phyloP scores from a whole-genome alignment of 2,329 filamentous ascomycete species.

The Monosporascus ibericus region DNA sequence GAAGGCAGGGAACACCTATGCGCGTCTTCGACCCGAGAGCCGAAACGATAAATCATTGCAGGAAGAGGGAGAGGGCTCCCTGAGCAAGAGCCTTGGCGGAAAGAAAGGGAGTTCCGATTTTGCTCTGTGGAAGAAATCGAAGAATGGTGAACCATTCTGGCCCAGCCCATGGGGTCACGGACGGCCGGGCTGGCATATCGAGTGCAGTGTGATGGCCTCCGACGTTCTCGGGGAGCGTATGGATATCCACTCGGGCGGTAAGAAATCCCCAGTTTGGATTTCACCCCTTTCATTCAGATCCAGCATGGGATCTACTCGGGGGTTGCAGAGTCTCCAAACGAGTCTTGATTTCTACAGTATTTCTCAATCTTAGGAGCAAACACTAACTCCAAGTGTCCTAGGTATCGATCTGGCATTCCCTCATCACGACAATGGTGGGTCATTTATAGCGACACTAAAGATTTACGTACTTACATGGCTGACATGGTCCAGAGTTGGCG shows the following conservation, averaged over 20 bases:
- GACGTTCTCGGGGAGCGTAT: slow-evolving; percentile 78
- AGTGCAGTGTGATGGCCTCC: slow-evolving; percentile 93
- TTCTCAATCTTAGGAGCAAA: background rate
- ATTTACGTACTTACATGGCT: slow-evolving; percentile 42
- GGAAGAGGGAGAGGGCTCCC: slow-evolving; percentile 83
- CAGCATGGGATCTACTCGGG: background rate
- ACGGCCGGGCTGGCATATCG: slow-evolving; percentile 92
- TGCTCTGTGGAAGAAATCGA: slow-evolving; percentile 88
- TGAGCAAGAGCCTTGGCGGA: slow-evolving; percentile 54
- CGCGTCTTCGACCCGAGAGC: slow-evolving; percentile 78
- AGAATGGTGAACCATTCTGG: slow-evolving; percentile 89
- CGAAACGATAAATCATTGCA: slow-evolving; percentile 75
- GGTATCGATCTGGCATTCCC: slow-evolving; percentile 80
- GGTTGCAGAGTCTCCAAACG: background rate
- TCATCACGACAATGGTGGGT: slow-evolving; percentile 72
- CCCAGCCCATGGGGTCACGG: slow-evolving; percentile 81
- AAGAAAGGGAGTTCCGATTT: slow-evolving; percentile 82
- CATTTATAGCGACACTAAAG: background rate
- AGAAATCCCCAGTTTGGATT: background rate
- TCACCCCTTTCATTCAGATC: background rate
- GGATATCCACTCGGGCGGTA: slow-evolving; percentile 86
- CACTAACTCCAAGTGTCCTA: background rate
- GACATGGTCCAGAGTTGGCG: slow-evolving; percentile 56
- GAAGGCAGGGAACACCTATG: slow-evolving; percentile 76
- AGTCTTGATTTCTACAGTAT: background rate